Base-by-base conservation (phyloP, 352 stramenopile genomes). In the Pythium utonaiense region DNA sequence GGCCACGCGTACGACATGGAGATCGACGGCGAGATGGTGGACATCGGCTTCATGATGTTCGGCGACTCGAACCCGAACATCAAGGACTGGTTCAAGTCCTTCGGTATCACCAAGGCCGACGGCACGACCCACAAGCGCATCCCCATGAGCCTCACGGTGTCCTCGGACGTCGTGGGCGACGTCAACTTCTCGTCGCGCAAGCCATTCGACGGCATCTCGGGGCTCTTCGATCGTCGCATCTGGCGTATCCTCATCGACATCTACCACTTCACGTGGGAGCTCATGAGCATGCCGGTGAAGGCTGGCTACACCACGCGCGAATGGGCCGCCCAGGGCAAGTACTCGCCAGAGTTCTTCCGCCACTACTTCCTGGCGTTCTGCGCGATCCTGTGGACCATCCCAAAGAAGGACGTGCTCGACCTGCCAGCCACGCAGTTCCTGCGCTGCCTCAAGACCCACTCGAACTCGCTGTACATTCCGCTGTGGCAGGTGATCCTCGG, bases 1-100 rank as follows among this genome's bases (percentile, higher is more conserved):
- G 85, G 85, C 44, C 85, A 95, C 77, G 88, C 85, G 66, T 93
- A 89, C 69, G 78, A 88, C 62, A 90, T 93, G 78, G 83, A 95
- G 64, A 90, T 93, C 71, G 85, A 95, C 70, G 70, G 74, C 61
- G 83, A 95, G 64, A 76, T 80, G 53, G 85, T 95, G 16, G 85
- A 95, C 66, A 80, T 95, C 36, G 85, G 85, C 65, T 95, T 95
- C 71, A 95, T 95, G 85, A 95, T 95, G 85, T 95, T 90, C 52
- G 85, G 85, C 24, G 85, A 95, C 67, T 95, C 85, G 68, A 95
- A 95, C 74, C 85, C 85, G 49, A 95, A 95, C 77, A 95, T 95
- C 64, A 95, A 95, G 72, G 79, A 86, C 53, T 95, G 85, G 85
- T 95, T 95, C 70, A 86, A 91, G 72, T 83, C 76, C 42, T 83